Evolutionary conservation across 441 rosid genomes (phyloP), one percentile per base, ranked within the genome.

Genomic region (Adansonia grandidieri): DNA sequence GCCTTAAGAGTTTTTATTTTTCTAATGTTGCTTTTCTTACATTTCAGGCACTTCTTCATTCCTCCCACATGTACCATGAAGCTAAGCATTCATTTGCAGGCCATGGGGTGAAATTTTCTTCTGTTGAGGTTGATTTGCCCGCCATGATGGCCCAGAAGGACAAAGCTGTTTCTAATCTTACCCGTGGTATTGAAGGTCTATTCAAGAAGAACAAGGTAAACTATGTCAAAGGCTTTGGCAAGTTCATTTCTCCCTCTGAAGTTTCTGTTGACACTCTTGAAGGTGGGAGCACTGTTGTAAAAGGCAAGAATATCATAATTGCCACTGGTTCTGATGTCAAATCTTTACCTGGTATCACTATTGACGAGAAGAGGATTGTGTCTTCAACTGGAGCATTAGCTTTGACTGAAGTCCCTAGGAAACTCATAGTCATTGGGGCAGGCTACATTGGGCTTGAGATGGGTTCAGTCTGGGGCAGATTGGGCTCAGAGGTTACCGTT

Each of bases 391-490:
- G 98, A 51, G 99, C 99, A 58, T 79, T 93, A 71, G 89, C 90
- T 66, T 85, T 94, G 85, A 3, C 85, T 48, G 94, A 90, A 81
- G 83, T 96, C 50, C 98, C 99, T 4, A 94, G 92, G 97, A 93
- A 89, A 82, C 92, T 96, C 6, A 92, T 96, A 42, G 98, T 96
- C 65, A 88, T 96, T 79, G 99, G 99, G 45, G 99, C 99, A 53
- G 99, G 99, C 44, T 93, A 93, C 85, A 96, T 96, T 73, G 99
- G 99, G 76, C 96, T 94, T 56, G 98, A 96, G 93, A 89, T 96
- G 98, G 99, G 98, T 51, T 96, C 99, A 15, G 98, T 94, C 1
- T 94, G 98, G 98, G 90, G 89, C 44, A 87, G 98, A 28, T 87
- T 96, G 1, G 99, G 98, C 48, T 96, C 98, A 24, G 97, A 91